A percentile compares a stretch with the other conserved stretches of the same genome.
Conservation (phyloP, 192 early-diverging fungal genomes). For the Mortierella hygrophila region DNA sequence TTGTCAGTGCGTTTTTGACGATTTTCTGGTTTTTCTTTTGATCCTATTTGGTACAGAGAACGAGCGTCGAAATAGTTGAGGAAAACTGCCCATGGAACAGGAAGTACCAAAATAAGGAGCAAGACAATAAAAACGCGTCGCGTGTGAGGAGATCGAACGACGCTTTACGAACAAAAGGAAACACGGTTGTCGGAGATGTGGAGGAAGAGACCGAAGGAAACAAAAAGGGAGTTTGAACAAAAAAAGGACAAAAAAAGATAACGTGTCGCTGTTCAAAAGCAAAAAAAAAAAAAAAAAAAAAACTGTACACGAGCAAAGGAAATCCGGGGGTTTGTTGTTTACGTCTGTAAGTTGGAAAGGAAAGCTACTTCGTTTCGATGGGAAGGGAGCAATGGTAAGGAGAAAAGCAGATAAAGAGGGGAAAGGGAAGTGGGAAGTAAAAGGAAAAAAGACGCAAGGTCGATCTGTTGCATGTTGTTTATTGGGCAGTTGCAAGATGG, state of each 20-base stretch:
- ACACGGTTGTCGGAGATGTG: not conserved
- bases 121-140: not conserved
- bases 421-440: not conserved
- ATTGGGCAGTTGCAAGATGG: not conserved
- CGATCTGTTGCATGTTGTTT: not conserved
- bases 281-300: not conserved
- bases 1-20: not conserved
- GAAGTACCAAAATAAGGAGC: not conserved
- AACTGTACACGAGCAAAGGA: not conserved
- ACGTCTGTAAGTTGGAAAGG: not conserved
- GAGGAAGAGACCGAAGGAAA: not conserved
- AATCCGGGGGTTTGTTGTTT: not conserved
- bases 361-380: not conserved
- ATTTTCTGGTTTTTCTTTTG: not conserved
- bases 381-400: not conserved
- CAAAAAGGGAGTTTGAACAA: not conserved
- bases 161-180: not conserved
- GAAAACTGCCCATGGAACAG: not conserved
- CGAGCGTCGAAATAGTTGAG: not conserved
- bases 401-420: not conserved
- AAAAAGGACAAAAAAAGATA: not conserved
- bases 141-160: not conserved
- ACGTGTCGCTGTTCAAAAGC: not conserved
- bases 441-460: not conserved
- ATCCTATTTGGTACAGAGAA: not conserved